These are phyloP conservation scores for Saprolegnia parasitica DNA, from an alignment of 352 stramenopile genomes.

Conservation along the genomic window DNA sequence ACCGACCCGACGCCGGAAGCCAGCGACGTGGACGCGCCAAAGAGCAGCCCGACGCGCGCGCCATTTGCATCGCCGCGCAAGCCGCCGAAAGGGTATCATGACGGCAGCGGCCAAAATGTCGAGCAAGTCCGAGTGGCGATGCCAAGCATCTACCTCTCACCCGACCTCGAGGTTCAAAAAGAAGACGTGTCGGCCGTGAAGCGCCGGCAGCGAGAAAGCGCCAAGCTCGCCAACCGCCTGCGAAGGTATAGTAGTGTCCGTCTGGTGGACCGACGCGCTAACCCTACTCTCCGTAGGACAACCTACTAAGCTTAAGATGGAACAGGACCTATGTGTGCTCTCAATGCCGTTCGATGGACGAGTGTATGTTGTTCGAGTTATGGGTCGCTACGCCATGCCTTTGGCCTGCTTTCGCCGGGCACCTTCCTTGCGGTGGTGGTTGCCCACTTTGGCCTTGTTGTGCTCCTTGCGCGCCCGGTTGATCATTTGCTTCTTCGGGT, in stretches of 20 bases:
- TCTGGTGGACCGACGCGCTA: background rate
- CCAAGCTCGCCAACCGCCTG: slow-evolving; percentile 40
- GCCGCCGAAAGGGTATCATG: background rate
- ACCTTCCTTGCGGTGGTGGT: slow-evolving; percentile 79
- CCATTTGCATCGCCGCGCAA: slow-evolving; percentile 9
- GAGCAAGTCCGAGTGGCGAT: slow-evolving; percentile 47
- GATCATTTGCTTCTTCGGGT: slow-evolving; percentile 21
- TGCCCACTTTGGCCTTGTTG: slow-evolving; percentile 78
- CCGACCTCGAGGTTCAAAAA: slow-evolving; percentile 40
- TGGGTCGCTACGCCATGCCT: slow-evolving; percentile 35
- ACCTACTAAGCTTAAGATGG: slow-evolving; percentile 12
- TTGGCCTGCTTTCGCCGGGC: slow-evolving; percentile 64
- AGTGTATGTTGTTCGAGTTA: too few species aligned
- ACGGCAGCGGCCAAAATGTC: background rate
- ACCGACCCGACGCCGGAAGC: background rate
- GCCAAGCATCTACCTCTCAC: slow-evolving; percentile 56
- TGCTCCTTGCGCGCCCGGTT: slow-evolving; percentile 37
- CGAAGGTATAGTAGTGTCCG: slow-evolving; percentile 28
- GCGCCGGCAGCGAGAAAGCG: slow-evolving; percentile 41
- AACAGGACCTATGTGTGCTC: background rate
- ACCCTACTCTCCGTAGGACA: background rate
- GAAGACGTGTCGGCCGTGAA: slow-evolving; percentile 34
- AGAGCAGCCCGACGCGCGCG: background rate
- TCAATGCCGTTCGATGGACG: background rate
- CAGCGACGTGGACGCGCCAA: background rate